Evolutionary conservation across 2,329 filamentous ascomycete genomes (phyloP).

Genomic region (Beauveria asiatica): DNA sequence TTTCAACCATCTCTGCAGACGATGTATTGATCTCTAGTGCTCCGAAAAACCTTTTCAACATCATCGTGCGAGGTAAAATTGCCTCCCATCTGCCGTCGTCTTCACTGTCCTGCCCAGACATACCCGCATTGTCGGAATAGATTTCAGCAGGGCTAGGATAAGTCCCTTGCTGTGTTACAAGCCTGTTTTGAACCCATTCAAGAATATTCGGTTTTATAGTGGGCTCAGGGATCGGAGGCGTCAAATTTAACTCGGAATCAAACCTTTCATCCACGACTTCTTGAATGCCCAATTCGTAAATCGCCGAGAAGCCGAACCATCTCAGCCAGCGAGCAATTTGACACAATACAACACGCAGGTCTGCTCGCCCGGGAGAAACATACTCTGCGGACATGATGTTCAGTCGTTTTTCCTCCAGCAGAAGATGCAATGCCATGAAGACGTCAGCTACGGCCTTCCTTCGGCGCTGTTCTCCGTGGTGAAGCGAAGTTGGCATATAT

Average conservation of each 20-base stretch:
- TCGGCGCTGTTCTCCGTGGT: constrained; percentile 45
- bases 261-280: constrained; percentile 32
- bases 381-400: constrained; percentile 46
- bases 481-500: constrained; percentile 55
- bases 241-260: constrained; percentile 28
- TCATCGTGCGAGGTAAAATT: constrained; percentile 57
- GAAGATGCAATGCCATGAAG: constrained; percentile 70
- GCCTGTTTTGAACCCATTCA: constrained; percentile 43
- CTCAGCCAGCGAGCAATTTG: constrained; percentile 78
- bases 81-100: constrained; percentile 34
- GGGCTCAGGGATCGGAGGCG: constrained; percentile 26
- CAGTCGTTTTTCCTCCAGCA: constrained; percentile 86
- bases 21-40: constrained; percentile 43
- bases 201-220: constrained; percentile 34
- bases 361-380: constrained; percentile 33
- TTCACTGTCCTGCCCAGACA: constrained; percentile 26
- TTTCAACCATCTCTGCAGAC: constrained; percentile 59
- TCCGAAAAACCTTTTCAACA: constrained; percentile 60
- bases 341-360: constrained; percentile 64
- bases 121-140: constrained; percentile 30
- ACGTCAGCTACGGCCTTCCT: constrained; percentile 56
- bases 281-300: constrained; percentile 47
- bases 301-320: constrained; percentile 46
- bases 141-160: constrained; percentile 39
- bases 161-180: constrained; percentile 29